Base-by-base conservation (phyloP, 1,284 basidiomycete species). In the Microbotryum lychnidis-dioicae region DNA sequence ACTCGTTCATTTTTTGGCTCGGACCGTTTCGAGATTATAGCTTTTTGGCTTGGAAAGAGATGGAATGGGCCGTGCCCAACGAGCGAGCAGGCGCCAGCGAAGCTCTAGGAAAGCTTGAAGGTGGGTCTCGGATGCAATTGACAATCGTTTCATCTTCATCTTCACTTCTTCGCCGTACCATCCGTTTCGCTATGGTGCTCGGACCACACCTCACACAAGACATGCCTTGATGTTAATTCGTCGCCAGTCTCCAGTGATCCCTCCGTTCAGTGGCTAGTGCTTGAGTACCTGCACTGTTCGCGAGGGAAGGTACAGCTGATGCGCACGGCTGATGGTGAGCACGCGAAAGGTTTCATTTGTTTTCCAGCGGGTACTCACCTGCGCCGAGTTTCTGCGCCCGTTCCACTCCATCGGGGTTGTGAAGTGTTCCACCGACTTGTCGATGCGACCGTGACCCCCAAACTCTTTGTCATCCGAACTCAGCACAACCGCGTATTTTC, bases 361-460 rank as follows among this genome's bases (percentile, higher is more conserved):
- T 37, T n/a, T 42, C 21, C 29, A 23, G 25, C 33, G 7, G 14
- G 14, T 9, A 49, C 63, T 33, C 18, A 89, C 91, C 81, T 94
- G 89, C 62, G 87, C 72, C 79, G 83, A 97, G 75, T 97, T 97
- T 74, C 83, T 86, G 69, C 94, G 81, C 6, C 82, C 83, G 74
- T 97, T 92, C 94, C 94, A 98, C 72, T 85, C 87, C 80, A 91
- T 77, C 3, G 87, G 83, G 33, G 87, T 90, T 18, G 94, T 97
- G 70, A 84, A 81, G 77, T 84, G 92, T 71, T 81, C 81, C 33
- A 82, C 80, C 45, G 81, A 81, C 53, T 83, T 74, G 63, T 82
- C 80, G 60, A 91, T 81, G 62, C 96, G 87, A 48, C 83, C 87
- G 73, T 93, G 96, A 1, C 94, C 94, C 23, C 91, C 93, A 71